These are phyloP conservation scores for Rhodocollybia butyracea DNA, from an alignment of 768 basidiomycete species.

Conservation along the genomic window DNA sequence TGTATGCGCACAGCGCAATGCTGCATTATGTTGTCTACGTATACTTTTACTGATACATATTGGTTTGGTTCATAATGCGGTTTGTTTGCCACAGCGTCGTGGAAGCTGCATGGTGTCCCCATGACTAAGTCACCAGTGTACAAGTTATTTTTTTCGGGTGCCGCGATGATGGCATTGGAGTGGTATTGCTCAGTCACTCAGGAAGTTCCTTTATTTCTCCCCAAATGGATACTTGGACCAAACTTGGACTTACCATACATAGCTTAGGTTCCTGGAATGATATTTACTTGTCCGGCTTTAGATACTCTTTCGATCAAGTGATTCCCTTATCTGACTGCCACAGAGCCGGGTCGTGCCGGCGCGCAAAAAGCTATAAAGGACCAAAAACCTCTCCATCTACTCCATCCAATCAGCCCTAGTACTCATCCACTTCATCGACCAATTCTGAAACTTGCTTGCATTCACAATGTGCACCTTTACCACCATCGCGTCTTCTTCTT, in stretches of 20 bases:
- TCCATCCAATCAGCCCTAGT: background rate
- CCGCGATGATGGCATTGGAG: slow-evolving; percentile 10
- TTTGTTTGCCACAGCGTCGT: slow-evolving; percentile 14
- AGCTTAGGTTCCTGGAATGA: background rate
- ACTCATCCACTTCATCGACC: too few relatives aligned
- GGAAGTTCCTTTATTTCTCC: background rate
- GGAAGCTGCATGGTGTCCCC: slow-evolving; percentile 29
- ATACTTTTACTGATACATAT: background rate
- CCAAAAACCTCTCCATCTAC: background rate
- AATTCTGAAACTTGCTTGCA: background rate
- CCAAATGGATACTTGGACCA: too few relatives aligned
- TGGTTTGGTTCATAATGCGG: background rate
- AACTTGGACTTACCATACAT: background rate
- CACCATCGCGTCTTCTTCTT: background rate
- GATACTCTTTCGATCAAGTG: background rate
- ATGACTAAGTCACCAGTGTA: slow-evolving; percentile 22
- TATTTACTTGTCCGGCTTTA: too few relatives aligned
- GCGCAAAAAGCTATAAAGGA: background rate
- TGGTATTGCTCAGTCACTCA: background rate
- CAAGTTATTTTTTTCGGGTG: background rate
- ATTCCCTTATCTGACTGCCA: background rate
- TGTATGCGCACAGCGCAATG: background rate
- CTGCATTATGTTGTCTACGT: background rate
- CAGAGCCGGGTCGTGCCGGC: background rate
- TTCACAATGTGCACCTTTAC: background rate